Percentiles rank a stretch among this genome's conserved stretches.
Evolutionary conservation across 2,329 filamentous ascomycete genomes (phyloP).

Genomic region (Pezicula rhizophila): DNA sequence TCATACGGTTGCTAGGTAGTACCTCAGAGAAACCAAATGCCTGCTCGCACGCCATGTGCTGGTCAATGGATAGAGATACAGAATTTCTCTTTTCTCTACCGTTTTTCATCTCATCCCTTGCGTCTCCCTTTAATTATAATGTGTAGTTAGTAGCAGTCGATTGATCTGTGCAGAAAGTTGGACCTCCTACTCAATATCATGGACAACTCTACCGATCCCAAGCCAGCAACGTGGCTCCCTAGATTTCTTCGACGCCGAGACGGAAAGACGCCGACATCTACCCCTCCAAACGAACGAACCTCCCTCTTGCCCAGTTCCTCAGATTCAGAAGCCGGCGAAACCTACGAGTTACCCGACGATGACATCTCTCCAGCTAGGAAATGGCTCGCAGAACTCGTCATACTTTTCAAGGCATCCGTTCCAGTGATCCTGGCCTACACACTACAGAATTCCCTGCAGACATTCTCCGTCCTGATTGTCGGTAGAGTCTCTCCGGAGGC

Average conservation of each 20-base stretch:
- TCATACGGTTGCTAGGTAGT: slow-evolving; percentile 1
- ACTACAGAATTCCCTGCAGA: slow-evolving; percentile 80
- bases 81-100: background rate
- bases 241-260: slow-evolving; percentile 15
- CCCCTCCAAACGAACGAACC: slow-evolving; percentile 24
- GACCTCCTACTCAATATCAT: slow-evolving; percentile 3
- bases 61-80: background rate
- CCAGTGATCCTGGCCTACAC: slow-evolving; percentile 82
- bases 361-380: slow-evolving; percentile 12
- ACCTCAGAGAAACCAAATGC: slow-evolving; percentile 5
- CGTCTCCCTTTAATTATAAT: background rate
- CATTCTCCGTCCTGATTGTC: slow-evolving; percentile 73
- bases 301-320: slow-evolving; percentile 19
- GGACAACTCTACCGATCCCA: slow-evolving; percentile 16
- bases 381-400: slow-evolving; percentile 55
- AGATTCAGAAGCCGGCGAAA: slow-evolving; percentile 16
- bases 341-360: slow-evolving; percentile 19
- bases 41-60: background rate
- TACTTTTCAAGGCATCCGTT: slow-evolving; percentile 62
- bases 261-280: slow-evolving; percentile 13
- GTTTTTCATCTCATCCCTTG: background rate
- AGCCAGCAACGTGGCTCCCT: slow-evolving; percentile 19
- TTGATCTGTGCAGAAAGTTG: background rate
- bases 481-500: slow-evolving; percentile 75
- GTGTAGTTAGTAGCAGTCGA: background rate